Conservation (phyloP, 768 basidiomycete species). For the Pholiota microspora region DNA sequence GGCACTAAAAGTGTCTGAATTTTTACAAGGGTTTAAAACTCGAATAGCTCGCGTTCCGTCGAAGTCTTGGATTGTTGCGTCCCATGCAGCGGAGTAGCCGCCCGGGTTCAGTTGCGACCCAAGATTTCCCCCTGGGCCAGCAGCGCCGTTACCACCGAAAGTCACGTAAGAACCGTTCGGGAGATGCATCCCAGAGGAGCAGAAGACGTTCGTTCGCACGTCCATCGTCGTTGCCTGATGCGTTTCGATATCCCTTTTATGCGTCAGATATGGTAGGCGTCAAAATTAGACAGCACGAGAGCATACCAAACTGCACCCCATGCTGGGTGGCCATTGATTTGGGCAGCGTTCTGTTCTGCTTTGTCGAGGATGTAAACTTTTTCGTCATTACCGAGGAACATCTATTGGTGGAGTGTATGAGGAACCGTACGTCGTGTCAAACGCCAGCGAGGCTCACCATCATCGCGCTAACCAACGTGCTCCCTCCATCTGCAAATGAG, state of each 20-base stretch:
- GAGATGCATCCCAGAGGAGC: slow-evolving; percentile 81
- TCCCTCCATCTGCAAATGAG: slow-evolving; percentile 43
- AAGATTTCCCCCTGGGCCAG: slow-evolving; percentile 65
- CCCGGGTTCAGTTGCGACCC: slow-evolving; percentile 48
- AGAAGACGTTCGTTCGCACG: slow-evolving; percentile 72
- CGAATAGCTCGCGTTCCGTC: slow-evolving; percentile 83
- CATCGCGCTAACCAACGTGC: slow-evolving; percentile 49
- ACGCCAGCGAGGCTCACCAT: slow-evolving; percentile 32
- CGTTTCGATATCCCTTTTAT: slow-evolving; percentile 56
- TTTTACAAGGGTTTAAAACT: slow-evolving; percentile 73
- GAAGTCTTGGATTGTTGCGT: slow-evolving; percentile 72
- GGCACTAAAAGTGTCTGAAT: slow-evolving; percentile 43
- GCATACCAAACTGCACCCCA: slow-evolving; percentile 70
- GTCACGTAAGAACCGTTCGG: slow-evolving; percentile 76
- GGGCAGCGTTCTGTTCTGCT: slow-evolving; percentile 70
- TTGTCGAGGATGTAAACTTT: slow-evolving; percentile 93
- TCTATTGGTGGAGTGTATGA: slow-evolving; percentile 34
- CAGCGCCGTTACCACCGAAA: slow-evolving; percentile 78
- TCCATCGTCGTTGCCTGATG: slow-evolving; percentile 67
- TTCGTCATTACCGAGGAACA: slow-evolving; percentile 77
- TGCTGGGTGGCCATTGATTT: slow-evolving; percentile 68
- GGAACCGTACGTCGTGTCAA: slow-evolving; percentile 12
- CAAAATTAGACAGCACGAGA: neutral
- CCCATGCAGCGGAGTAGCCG: slow-evolving; percentile 51
- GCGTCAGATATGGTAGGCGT: neutral